Base-by-base conservation (phyloP, 1,284 basidiomycete genomes). In the Golubevia sp. region DNA sequence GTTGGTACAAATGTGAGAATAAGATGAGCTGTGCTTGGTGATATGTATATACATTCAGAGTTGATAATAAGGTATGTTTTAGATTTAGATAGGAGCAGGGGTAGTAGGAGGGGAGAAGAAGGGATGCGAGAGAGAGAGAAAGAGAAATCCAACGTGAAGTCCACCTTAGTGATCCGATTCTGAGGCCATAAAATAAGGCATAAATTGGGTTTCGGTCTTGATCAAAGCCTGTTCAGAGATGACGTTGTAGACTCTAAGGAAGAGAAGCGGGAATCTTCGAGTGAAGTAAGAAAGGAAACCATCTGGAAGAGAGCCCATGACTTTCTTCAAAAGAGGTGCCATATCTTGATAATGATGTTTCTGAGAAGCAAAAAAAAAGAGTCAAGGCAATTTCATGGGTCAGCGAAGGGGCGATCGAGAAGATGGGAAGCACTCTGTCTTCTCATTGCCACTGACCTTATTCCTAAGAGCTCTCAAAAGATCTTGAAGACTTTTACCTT, bases 381-480 rank as follows among this genome's bases (percentile, higher is more conserved):
- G n/a, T n/a, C n/a, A n/a, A n/a, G n/a, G n/a, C n/a, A n/a, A n/a
- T n/a, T n/a, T n/a, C n/a, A n/a, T n/a, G n/a, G n/a, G n/a, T n/a
- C n/a, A n/a, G n/a, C n/a, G n/a, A n/a, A n/a, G n/a, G n/a, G n/a
- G n/a, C n/a, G n/a, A n/a, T n/a, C n/a, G n/a, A n/a, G n/a, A n/a
- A n/a, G n/a, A n/a, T n/a, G n/a, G n/a, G n/a, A n/a, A n/a, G n/a
- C n/a, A n/a, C n/a, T n/a, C n/a, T n/a, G n/a, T n/a, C n/a, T n/a
- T n/a, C n/a, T n/a, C n/a, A n/a, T n/a, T n/a, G n/a, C n/a, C 0
- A 85, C 89, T 59, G 60, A 93, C 94, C 87, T 99, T 99, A 84
- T 99, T 99, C 65, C 97, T 87, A 81, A 99, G 86, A 1, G 95
- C 97, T 53, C 96, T 88, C 58, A 99, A 84, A 23, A 99, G 85